phyloP scores from a whole-genome alignment of 345 rosid genomes.

The Reutealis trisperma region DNA sequence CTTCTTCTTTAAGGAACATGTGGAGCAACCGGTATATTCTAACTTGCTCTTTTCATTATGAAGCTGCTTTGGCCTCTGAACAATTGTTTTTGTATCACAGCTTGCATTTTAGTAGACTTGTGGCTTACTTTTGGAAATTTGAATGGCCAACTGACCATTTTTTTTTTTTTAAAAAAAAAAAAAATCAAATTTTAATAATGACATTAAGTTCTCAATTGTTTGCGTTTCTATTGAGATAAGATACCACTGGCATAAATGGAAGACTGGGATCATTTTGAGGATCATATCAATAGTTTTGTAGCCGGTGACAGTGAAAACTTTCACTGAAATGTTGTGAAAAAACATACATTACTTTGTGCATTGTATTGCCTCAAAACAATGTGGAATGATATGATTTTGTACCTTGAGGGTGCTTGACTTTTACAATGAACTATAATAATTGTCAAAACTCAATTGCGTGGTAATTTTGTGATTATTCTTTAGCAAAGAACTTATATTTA shows the following conservation, averaged over 20 bases:
- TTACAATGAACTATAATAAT: no score
- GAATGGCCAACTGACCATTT: not conserved
- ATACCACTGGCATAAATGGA: no score
- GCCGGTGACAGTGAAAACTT: no score
- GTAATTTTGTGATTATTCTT: no score
- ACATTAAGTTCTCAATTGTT: not conserved
- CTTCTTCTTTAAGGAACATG: constrained; percentile 78
- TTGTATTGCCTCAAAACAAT: no score
- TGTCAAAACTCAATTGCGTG: no score
- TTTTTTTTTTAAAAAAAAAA: no score
- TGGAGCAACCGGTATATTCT: constrained; percentile 84
- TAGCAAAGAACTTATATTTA: no score
- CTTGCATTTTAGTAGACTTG: constrained; percentile 1
- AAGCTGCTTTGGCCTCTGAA: not conserved
- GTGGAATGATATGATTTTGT: no score
- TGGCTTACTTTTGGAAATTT: not conserved
- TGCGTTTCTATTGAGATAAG: not conserved
- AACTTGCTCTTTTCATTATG: constrained; percentile 21
- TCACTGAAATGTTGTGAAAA: no score
- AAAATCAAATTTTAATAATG: not conserved
- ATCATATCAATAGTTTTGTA: not conserved
- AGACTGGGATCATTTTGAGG: not conserved
- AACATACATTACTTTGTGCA: no score
- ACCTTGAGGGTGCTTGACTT: no score
- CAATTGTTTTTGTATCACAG: constrained; percentile 10